These are phyloP conservation scores for Coemansia sp. DNA, from an alignment of 192 early-diverging fungal genomes.

Conservation along the genomic window DNA sequence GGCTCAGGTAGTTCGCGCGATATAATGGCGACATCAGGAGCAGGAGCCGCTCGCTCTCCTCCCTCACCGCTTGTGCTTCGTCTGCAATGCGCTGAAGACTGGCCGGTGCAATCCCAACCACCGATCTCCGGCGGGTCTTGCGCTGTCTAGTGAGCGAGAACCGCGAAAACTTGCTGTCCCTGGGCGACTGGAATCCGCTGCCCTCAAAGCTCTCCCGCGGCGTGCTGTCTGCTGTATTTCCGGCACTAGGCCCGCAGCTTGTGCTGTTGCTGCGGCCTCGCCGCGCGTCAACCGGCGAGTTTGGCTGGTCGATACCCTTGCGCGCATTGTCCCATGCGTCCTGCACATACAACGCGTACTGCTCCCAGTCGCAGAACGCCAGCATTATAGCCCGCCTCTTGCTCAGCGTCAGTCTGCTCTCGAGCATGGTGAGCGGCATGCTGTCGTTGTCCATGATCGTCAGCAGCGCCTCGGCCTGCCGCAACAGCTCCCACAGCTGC, in stretches of 20 bases:
- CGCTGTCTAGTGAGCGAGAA: slow-evolving; percentile 47
- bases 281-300: slow-evolving; percentile 4
- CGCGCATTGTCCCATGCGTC: slow-evolving; percentile 54
- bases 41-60: slow-evolving; percentile 50
- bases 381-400: slow-evolving; percentile 57
- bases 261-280: slow-evolving; percentile 39
- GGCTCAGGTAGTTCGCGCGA: slow-evolving; percentile 35
- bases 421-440: slow-evolving; percentile 33
- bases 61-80: slow-evolving; percentile 35
- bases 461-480: slow-evolving; percentile 53
- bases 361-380: slow-evolving; percentile 57
- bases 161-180: slow-evolving; percentile 13
- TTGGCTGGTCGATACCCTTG: slow-evolving; percentile 40
- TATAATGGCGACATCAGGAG: slow-evolving; percentile 51
- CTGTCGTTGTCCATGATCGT: slow-evolving; percentile 56
- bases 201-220: slow-evolving; percentile 19
- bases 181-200: slow-evolving; percentile 16
- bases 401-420: slow-evolving; percentile 46
- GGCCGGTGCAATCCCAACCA: slow-evolving; percentile 47
- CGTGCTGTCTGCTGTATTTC: slow-evolving; percentile 1
- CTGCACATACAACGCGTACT: slow-evolving; percentile 55
- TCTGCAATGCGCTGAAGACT: slow-evolving; percentile 54
- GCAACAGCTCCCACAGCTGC: slow-evolving; percentile 56
- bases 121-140: slow-evolving; percentile 48
- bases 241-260: slow-evolving; percentile 9